Base-by-base conservation (phyloP, 2,329 filamentous ascomycete species). In the Beauveria varroae region DNA sequence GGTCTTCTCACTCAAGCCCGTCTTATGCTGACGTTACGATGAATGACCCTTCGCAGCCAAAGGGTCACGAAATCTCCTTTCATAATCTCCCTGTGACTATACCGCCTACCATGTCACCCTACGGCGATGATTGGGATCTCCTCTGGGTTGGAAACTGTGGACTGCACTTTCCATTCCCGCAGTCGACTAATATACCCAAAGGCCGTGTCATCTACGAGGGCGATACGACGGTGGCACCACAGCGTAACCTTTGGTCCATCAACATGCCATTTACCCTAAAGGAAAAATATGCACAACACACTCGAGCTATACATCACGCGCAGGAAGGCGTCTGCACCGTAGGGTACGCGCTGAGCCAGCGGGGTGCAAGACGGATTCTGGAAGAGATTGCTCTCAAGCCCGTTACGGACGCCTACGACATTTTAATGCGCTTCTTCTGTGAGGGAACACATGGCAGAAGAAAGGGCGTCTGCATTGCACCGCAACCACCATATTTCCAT, bases 81-180 rank as follows among this genome's bases (percentile, higher is more conserved):
- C 52, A 66, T 7, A 37, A 37, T 2, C 66, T 69, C 1, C 68
- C 68, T 8, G 28, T 26, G 2, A 66, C 63, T 0, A 44, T 64
- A 0, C 60, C 64, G 1, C 66, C 70, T 0, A 53, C 26, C 3
- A 37, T 67, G 65, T 77, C 77, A 1, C 78, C 79, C 0, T 80
- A 81, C 60, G 79, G 80, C 18, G 76, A 78, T 61, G 69, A 75
- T 62, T 83, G 80, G 81, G 80, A 83, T 61, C 63, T 82, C 3
- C 73, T 82, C 10, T 82, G 79, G 79, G 67, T 81, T 1, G 80
- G 80, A 26, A 78, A 80, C 65, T 81, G 79, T 61, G 76, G 76
- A 5, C 71, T 72, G 66, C 65, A 68, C 28, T 71, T 75, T 53
- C 68, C 71, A 22, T 52, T 28, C 8, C 20, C 62, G 50, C 55